Percentiles rank a stretch among this genome's conserved stretches.
phyloP scores from a whole-genome alignment of 495 filamentous ascomycete species.

The Bacidia rubella region DNA sequence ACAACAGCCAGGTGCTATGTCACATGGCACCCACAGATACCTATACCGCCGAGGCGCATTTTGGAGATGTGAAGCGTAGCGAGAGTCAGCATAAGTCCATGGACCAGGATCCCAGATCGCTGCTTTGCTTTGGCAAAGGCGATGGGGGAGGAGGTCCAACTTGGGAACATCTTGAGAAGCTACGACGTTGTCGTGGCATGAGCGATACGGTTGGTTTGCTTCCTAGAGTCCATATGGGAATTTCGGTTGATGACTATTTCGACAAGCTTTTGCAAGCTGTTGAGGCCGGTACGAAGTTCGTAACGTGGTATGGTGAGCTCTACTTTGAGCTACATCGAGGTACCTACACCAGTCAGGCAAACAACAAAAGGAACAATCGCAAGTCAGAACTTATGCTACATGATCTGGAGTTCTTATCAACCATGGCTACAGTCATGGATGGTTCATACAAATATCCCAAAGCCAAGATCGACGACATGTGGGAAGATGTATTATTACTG shows the following conservation, averaged over 20 bases:
- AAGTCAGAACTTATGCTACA: conserved; percentile 71
- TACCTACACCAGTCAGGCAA: conserved; percentile 92
- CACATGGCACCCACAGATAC: conserved; percentile 94
- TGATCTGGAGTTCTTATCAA: conserved; percentile 80
- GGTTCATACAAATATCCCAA: conserved; percentile 81
- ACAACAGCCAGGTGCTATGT: conserved; percentile 90
- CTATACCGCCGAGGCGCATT: conserved; percentile 87
- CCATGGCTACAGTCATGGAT: conserved; percentile 60
- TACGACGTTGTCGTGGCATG: conserved; percentile 85
- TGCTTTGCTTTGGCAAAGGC: conserved; percentile 90
- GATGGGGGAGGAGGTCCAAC: conserved; percentile 94
- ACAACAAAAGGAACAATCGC: conserved; percentile 91
- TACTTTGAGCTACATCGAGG: conserved; percentile 96
- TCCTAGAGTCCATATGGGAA: conserved; percentile 78
- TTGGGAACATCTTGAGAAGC: conserved; percentile 86
- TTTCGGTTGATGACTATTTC: conserved; percentile 95
- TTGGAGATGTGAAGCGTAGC: conserved; percentile 87
- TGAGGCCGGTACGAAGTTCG: conserved; percentile 59
- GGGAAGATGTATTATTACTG: conserved; percentile 74
- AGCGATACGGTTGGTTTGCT: conserved; percentile 74
- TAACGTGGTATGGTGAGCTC: conserved; percentile 95
- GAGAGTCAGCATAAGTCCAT: conserved; percentile 89
- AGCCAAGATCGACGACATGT: conserved; percentile 79
- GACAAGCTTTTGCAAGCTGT: conserved; percentile 60
- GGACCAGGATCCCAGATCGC: conserved; percentile 74